Percentiles rank a stretch among this genome's conserved stretches.
phyloP scores from a whole-genome alignment of 257 asterid genomes.

The Oldenlandia corymbosa region DNA sequence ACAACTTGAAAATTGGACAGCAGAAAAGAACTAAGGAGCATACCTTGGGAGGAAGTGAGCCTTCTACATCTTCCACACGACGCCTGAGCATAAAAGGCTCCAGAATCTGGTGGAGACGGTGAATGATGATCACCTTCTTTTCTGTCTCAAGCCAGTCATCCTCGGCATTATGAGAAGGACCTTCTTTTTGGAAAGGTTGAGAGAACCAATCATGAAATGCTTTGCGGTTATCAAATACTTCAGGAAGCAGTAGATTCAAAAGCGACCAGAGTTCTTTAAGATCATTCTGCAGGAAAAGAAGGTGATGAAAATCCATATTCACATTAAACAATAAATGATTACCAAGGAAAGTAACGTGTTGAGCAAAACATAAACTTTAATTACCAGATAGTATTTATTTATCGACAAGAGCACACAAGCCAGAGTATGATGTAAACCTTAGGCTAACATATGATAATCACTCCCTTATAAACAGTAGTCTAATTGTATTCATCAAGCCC shows the following conservation, averaged over 20 bases:
- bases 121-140: slow-evolving; percentile 95
- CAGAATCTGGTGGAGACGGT: slow-evolving; percentile 93
- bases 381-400: background rate
- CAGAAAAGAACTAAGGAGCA: slow-evolving; percentile 17
- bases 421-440: too few relatives aligned
- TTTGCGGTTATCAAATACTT: slow-evolving; percentile 92
- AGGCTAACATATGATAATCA: too few relatives aligned
- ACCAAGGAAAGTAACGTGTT: background rate
- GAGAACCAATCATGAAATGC: slow-evolving; percentile 99
- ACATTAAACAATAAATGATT: background rate
- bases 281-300: slow-evolving; percentile 69
- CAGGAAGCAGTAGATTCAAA: slow-evolving; percentile 90
- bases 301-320: slow-evolving; percentile 1
- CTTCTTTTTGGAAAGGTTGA: slow-evolving; percentile 95
- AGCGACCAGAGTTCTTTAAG: slow-evolving; percentile 99
- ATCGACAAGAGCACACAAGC: background rate
- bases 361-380: background rate
- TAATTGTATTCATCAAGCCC: background rate
- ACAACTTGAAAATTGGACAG: slow-evolving; percentile 6
- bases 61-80: slow-evolving; percentile 99
- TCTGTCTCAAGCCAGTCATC: slow-evolving; percentile 99
- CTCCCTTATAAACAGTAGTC: background rate
- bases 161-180: slow-evolving; percentile 70
- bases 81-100: slow-evolving; percentile 99
- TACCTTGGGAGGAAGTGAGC: slow-evolving; percentile 99